Evolutionary conservation across 768 basidiomycete genomes (phyloP), one percentile per base, ranked within the genome.

Genomic region (Russula emetica): DNA sequence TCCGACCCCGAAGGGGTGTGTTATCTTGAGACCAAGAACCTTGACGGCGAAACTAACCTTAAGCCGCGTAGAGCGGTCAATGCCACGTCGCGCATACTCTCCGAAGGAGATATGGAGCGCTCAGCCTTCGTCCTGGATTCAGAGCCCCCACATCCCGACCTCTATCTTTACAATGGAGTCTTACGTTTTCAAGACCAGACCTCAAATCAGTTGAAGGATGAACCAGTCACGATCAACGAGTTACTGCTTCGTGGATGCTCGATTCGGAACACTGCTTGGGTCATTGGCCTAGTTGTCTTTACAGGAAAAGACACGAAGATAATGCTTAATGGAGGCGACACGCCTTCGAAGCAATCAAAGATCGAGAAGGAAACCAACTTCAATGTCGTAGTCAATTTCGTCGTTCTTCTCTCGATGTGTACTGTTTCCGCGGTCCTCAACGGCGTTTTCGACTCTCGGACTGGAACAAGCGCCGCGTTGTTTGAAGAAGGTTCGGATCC

Each of bases 301-400:
- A 98, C 95, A 0, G 95, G 95, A 44, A 83, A 85, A 1, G 95
- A 98, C 75, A 90, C 92, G 45, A 93, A 92, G 81, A 94, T 94
- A 69, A 90, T 92, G 84, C 76, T 93, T 63, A 95, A 95, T 68
- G 91, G 92, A 38, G 94, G 95, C 22, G 88, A 87, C 16, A 98
- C 94, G 1, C 94, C 95, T 1, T 93, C 90, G n/a, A 98, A 98
- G 72, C 88, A 92, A 63, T 92, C 88, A 71, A 98, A 95, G 80
- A 98, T 98, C 72, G 94, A 98, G 78, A 90, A 86, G 77, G 96
- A 98, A 79, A 98, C 96, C 10, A 98, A 96, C 75, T 96, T 94
- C 80, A 98, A 98, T 71, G 96, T 98, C 67, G 77, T 95, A 56
- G 90, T 97, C 78, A 98, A 98, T 75, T 98, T 98, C 72, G 75